These are phyloP conservation scores for Hypholoma sublateritium DNA, from an alignment of 768 basidiomycete species.

Conservation along the genomic window DNA sequence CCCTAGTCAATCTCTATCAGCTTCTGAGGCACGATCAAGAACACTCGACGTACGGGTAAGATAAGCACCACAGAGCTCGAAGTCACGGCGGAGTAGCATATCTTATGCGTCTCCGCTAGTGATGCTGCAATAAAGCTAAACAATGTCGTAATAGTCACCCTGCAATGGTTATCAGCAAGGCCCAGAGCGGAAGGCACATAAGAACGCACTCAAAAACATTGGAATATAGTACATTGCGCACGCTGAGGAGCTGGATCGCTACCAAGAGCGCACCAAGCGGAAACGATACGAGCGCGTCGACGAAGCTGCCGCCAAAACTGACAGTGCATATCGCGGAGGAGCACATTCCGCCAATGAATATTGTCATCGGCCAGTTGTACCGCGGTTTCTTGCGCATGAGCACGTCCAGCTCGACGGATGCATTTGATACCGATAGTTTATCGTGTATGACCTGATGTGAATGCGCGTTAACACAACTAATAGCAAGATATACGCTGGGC, in stretches of 20 bases:
- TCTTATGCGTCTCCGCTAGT: conserved; percentile 60
- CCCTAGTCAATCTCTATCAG: conserved; percentile 32
- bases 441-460: conserved; percentile 75
- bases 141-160: conserved; percentile 77
- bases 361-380: conserved; percentile 59
- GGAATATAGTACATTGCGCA: conserved; percentile 74
- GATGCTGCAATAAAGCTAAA: conserved; percentile 80
- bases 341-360: conserved; percentile 77
- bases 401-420: conserved; percentile 64
- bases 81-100: conserved; percentile 83
- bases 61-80: conserved; percentile 80
- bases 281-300: conserved; percentile 71
- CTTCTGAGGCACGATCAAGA: background rate
- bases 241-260: conserved; percentile 67
- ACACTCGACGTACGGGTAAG: conserved; percentile 52
- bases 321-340: conserved; percentile 73
- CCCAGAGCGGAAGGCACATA: background rate
- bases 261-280: conserved; percentile 79
- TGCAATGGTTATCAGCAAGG: conserved; percentile 20
- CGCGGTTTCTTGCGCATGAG: conserved; percentile 69
- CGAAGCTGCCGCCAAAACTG: conserved; percentile 73
- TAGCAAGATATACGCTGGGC: no score
- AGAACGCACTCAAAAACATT: conserved; percentile 72
- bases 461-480: background rate
- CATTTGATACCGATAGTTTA: conserved; percentile 70